Evolutionary conservation across 139 green algal genomes (phyloP).

Genomic region (Penium margaritaceum): DNA sequence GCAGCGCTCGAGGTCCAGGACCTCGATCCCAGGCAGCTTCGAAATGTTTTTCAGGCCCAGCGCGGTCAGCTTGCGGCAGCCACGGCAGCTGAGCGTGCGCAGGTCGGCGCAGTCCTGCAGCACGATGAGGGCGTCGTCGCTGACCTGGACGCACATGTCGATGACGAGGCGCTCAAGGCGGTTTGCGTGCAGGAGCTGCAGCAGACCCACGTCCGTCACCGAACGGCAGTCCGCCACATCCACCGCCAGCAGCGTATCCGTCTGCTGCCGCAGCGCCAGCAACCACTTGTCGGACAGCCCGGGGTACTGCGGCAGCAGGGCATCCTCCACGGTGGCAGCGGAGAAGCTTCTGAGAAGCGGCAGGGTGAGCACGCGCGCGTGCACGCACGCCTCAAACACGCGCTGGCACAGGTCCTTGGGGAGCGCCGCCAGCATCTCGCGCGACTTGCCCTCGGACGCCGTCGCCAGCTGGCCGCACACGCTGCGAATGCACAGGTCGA

Average conservation of each 20-base stretch:
- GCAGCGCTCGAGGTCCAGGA: conserved; percentile 19
- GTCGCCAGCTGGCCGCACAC: too few species aligned
- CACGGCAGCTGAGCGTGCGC: conserved; percentile 8
- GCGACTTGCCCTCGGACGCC: too few species aligned
- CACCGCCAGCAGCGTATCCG: background rate
- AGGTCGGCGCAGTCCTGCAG: conserved; percentile 5
- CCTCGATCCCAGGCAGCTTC: background rate
- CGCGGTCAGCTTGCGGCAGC: conserved; percentile 13
- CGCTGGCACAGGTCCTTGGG: conserved; percentile 33
- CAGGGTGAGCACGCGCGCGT: background rate
- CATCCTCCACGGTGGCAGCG: conserved; percentile 3
- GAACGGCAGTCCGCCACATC: conserved; percentile 1
- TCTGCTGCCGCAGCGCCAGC: background rate
- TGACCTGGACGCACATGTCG: conserved; percentile 7
- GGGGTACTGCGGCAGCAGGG: background rate
- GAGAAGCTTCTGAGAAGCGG: conserved; percentile 3
- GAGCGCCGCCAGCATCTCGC: conserved; percentile 10
- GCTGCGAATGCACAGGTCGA: too few species aligned
- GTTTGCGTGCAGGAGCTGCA: conserved; percentile 9
- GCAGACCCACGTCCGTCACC: conserved; percentile 10
- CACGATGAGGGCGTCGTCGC: background rate
- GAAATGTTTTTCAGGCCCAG: conserved; percentile 1
- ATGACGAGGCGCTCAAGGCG: conserved; percentile 9
- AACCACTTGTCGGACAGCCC: conserved; percentile 36
- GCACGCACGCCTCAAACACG: conserved; percentile 33